Conservation (phyloP, 208 protist genomes). For the Crithidia sp. region DNA sequence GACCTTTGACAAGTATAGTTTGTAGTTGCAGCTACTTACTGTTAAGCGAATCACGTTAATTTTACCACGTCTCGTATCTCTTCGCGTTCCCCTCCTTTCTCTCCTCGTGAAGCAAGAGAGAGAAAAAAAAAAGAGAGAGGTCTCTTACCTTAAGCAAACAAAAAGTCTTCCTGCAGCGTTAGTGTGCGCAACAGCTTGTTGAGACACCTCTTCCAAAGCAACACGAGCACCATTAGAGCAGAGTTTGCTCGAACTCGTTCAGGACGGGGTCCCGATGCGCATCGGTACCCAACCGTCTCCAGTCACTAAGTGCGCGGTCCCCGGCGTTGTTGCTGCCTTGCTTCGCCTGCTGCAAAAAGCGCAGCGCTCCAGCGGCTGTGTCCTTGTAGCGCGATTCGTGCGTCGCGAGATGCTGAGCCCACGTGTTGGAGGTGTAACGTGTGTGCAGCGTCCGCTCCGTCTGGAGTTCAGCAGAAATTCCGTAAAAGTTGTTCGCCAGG, state of each 20-base stretch:
- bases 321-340: constrained; percentile 1
- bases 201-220: too few species aligned
- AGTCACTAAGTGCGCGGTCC: constrained; percentile 40
- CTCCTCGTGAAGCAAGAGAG: background rate
- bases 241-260: constrained; percentile 61
- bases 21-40: background rate
- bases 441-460: constrained; percentile 53
- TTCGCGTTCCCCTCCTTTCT: background rate
- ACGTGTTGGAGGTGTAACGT: constrained; percentile 60
- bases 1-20: too few species aligned
- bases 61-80: background rate
- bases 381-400: constrained; percentile 30
- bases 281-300: constrained; percentile 44
- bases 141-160: background rate
- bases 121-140: background rate
- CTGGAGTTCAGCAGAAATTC: constrained; percentile 45
- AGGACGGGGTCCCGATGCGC: constrained; percentile 44
- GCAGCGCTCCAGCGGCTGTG: constrained; percentile 34
- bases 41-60: constrained; percentile 6
- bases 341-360: constrained; percentile 41
- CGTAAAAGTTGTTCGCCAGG: constrained; percentile 43
- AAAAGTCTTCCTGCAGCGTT: too few species aligned
- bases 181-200: too few species aligned
- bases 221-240: constrained; percentile 27
- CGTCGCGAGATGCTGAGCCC: constrained; percentile 51